phyloP scores from a whole-genome alignment of 768 basidiomycete species.

The Rhodocollybia butyracea region DNA sequence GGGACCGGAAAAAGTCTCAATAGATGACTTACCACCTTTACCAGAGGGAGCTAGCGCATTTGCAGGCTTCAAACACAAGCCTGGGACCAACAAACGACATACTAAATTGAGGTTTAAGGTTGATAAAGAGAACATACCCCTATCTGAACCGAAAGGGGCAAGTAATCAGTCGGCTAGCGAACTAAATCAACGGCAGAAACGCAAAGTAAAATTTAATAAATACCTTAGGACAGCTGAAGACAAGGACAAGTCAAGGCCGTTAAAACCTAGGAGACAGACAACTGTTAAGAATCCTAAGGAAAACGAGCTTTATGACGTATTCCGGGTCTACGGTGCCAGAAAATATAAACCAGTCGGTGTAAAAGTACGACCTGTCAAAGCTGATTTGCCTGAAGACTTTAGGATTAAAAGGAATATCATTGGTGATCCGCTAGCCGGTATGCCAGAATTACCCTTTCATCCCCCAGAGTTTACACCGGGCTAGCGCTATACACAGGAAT shows the following conservation, averaged over 20 bases:
- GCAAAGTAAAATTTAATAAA: too few relatives aligned
- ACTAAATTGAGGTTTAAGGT: too few relatives aligned
- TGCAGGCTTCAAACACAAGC: too few relatives aligned
- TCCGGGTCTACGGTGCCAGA: background rate
- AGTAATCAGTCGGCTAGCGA: too few relatives aligned
- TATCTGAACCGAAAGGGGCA: too few relatives aligned
- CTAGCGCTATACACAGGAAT: constrained; percentile 19
- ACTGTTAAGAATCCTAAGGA: background rate
- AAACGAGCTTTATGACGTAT: background rate
- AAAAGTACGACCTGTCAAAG: constrained; percentile 14
- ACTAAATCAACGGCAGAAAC: too few relatives aligned
- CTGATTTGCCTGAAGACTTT: constrained; percentile 14
- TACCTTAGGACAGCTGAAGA: background rate
- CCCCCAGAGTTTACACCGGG: constrained; percentile 14
- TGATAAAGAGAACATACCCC: too few relatives aligned
- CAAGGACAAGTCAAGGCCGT: background rate
- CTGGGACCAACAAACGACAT: too few relatives aligned
- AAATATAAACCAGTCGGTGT: constrained; percentile 19
- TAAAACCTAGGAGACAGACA: background rate
- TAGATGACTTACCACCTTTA: too few relatives aligned
- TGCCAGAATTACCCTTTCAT: constrained; percentile 8
- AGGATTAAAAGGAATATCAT: constrained; percentile 15
- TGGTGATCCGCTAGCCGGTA: constrained; percentile 15
- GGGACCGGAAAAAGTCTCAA: too few relatives aligned
- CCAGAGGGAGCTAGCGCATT: too few relatives aligned